Evolutionary conservation across 2,329 filamentous ascomycete genomes (phyloP).

Genomic region (Camptophora hylomeconis): DNA sequence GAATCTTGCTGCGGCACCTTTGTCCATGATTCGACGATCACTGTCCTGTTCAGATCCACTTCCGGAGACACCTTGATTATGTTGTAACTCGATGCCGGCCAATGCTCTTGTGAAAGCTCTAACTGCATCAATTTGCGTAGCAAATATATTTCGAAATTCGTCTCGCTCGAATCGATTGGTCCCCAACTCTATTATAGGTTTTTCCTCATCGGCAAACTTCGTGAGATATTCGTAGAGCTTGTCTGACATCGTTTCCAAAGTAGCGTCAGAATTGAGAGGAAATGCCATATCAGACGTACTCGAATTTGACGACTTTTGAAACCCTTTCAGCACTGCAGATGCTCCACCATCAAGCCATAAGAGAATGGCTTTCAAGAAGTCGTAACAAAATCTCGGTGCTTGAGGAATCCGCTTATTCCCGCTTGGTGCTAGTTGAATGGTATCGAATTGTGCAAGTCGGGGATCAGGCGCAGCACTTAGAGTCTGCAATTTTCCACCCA

Average conservation of each 20-base stretch:
- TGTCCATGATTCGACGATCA: conserved; percentile 29
- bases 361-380: conserved; percentile 50
- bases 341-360: conserved; percentile 50
- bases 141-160: conserved; percentile 38
- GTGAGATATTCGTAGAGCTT: conserved; percentile 47
- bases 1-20: conserved; percentile 33
- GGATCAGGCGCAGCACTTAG: conserved; percentile 25
- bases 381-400: conserved; percentile 44
- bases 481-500: conserved; percentile 41
- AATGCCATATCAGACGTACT: conserved; percentile 31
- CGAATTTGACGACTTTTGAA: conserved; percentile 34
- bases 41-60: conserved; percentile 4
- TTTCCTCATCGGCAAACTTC: conserved; percentile 34
- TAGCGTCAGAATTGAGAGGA: conserved; percentile 39
- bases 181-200: conserved; percentile 42
- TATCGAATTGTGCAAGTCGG: conserved; percentile 33
- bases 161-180: conserved; percentile 46
- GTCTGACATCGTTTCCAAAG: conserved; percentile 41
- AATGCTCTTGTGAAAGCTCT: conserved; percentile 42
- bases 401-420: conserved; percentile 26
- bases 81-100: conserved; percentile 34
- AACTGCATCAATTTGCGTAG: conserved; percentile 42
- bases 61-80: conserved; percentile 28
- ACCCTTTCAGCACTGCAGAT: conserved; percentile 41
- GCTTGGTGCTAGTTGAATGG: conserved; percentile 34